Conservation (phyloP, 179 eudicot species). For the Camellia oleifera region DNA sequence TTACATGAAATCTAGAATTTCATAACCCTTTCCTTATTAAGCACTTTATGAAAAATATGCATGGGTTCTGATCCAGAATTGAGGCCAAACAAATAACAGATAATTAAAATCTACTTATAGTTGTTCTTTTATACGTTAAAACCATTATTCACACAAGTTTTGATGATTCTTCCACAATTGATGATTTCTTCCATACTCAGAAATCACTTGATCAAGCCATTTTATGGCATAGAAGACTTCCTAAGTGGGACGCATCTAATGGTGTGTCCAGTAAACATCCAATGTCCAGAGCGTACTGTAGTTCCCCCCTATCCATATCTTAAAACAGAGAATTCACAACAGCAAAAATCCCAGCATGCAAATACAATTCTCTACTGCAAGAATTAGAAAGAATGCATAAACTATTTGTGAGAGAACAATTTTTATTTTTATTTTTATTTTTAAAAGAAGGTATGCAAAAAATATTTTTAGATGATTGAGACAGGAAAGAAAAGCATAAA, state of each 20-base stretch:
- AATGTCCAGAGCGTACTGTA: neutral
- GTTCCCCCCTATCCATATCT: neutral
- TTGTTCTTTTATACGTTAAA: neutral
- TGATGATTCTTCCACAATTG: neutral
- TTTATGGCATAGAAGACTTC: neutral
- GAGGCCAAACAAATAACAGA: neutral
- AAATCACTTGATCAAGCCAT: neutral
- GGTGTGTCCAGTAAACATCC: neutral
- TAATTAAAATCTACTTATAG: neutral
- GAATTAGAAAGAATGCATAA: neutral
- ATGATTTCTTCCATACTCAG: neutral
- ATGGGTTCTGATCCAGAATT: too few species aligned
- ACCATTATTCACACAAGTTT: neutral
- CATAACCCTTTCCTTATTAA: neutral
- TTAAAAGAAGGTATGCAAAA: neutral
- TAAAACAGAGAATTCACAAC: neutral
- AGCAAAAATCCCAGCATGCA: neutral
- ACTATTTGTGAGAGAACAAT: neutral
- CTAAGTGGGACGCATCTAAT: neutral
- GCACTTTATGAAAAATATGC: neutral
- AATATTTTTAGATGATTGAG: neutral
- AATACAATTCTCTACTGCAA: conserved; percentile 4
- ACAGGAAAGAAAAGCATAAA: neutral
- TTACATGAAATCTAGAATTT: conserved; percentile 9
- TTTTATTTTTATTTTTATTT: too few species aligned